Base-by-base conservation (phyloP, 805 yeast species). In the Cyberlindnera samutprakarnensis region DNA sequence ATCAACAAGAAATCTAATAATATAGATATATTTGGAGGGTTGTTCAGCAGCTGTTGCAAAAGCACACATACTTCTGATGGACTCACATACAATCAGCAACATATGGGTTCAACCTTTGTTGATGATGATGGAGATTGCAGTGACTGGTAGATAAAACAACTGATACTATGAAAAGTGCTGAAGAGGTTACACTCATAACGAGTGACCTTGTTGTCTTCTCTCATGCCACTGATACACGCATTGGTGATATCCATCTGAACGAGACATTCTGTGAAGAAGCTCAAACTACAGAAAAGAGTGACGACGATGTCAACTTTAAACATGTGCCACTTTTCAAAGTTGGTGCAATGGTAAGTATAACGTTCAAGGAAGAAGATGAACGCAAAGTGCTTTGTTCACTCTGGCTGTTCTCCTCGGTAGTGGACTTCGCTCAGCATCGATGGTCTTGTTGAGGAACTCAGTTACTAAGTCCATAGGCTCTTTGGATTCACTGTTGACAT, bases 141-240 rank as follows among this genome's bases (percentile, higher is more conserved):
- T n/a, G 28, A 28, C 23, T 36, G 37, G 10, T 33, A 30, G 15
- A 35, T 21, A 29, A 39, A 35, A 20, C 32, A 38, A 14, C 36
- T 39, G 14, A 35, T 14, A 9, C 14, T 63, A 3, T 60, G 80
- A 48, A 75, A 52, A 11, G 70, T 73, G 41, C 72, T 77, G 6
- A 76, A 67, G 41, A 75, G 59, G 30, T 74, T 70, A 36, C 77
- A 62, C 42, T 79, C 84, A 46, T 77, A 72, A 10, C 82, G 83
- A 32, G 61, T 46, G 25, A 81, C 67, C 4, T 62, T 60, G 23
- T 78, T 56, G 28, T 62, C 75, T 42, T 68, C 75, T 37, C 66
- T 54, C 72, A 80, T 64, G 15, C 83, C 80, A n/a, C 77, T 67
- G 25, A 74, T 75, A 44, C 76, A 79, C 1, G 85, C 86, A 46